A percentile compares a stretch with the other conserved stretches of the same genome.
Conservation (phyloP, 495 filamentous ascomycete species). For the Xylaria nigripes region DNA sequence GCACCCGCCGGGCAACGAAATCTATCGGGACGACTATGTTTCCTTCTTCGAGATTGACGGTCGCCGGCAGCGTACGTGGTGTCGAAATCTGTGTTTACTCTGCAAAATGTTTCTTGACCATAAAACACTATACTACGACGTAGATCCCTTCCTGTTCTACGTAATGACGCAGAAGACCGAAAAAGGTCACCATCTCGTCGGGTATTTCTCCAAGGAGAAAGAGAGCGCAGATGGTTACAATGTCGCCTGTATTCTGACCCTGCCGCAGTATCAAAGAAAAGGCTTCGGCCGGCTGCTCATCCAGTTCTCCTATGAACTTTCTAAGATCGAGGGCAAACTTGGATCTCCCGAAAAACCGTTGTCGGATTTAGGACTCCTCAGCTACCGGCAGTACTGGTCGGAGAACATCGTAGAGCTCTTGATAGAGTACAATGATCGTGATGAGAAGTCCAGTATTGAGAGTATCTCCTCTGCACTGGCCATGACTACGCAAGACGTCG, state of each 20-base stretch:
- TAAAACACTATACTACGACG: constrained; percentile 99
- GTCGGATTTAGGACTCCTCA: constrained; percentile 81
- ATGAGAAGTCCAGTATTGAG: constrained; percentile 70
- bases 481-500: constrained; percentile 93
- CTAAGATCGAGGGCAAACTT: constrained; percentile 87
- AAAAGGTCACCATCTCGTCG: constrained; percentile 84
- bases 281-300: constrained; percentile 90
- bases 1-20: constrained; percentile 95
- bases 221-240: constrained; percentile 95
- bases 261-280: constrained; percentile 91
- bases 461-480: constrained; percentile 67
- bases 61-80: constrained; percentile 90
- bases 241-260: constrained; percentile 91
- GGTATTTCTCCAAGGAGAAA: constrained; percentile 98
- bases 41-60: constrained; percentile 98
- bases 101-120: constrained; percentile 96
- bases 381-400: constrained; percentile 94
- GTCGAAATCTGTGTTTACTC: constrained; percentile 87
- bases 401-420: constrained; percentile 84
- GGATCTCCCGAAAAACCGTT: constrained; percentile 95
- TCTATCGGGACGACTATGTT: constrained; percentile 89
- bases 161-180: constrained; percentile 87
- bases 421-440: constrained; percentile 50
- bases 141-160: constrained; percentile 97
- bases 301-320: constrained; percentile 95